phyloP scores from a whole-genome alignment of 768 basidiomycete species.

The Auricularia sp. region DNA sequence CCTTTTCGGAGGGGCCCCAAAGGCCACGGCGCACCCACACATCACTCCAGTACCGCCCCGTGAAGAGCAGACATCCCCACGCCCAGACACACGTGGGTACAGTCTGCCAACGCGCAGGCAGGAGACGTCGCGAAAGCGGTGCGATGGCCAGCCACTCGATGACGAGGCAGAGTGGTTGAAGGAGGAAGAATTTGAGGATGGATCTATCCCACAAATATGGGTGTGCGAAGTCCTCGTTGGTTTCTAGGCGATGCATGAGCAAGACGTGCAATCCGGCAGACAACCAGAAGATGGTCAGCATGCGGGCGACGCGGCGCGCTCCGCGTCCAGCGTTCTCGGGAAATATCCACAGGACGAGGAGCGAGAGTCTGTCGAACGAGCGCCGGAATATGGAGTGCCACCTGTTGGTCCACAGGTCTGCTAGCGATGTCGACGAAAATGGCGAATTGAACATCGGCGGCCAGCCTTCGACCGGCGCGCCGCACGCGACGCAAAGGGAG shows the following conservation, averaged over 20 bases:
- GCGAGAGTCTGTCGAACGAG: constrained; percentile 24
- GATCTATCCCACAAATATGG: neutral
- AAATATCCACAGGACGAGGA: neutral
- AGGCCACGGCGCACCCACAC: neutral
- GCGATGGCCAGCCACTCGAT: neutral
- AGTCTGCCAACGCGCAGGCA: neutral
- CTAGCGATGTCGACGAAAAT: constrained; percentile 47
- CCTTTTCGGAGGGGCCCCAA: neutral
- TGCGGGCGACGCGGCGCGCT: neutral
- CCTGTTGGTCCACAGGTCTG: constrained; percentile 48
- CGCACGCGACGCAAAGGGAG: neutral
- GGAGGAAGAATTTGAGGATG: neutral
- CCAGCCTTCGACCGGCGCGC: constrained; percentile 25
- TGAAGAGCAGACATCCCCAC: neutral
- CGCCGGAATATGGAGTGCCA: constrained; percentile 66
- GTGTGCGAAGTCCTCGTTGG: neutral
- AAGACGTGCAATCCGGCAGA: neutral
- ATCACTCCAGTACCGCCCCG: neutral
- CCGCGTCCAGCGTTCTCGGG: neutral
- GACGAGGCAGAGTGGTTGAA: neutral
- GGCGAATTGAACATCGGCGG: constrained; percentile 53
- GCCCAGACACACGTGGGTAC: neutral
- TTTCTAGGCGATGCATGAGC: neutral
- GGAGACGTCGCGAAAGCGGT: neutral
- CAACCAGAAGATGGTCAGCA: neutral